Evolutionary conservation across 371 early-diverging fungal genomes (phyloP).

Genomic region (Batkoa obscura): DNA sequence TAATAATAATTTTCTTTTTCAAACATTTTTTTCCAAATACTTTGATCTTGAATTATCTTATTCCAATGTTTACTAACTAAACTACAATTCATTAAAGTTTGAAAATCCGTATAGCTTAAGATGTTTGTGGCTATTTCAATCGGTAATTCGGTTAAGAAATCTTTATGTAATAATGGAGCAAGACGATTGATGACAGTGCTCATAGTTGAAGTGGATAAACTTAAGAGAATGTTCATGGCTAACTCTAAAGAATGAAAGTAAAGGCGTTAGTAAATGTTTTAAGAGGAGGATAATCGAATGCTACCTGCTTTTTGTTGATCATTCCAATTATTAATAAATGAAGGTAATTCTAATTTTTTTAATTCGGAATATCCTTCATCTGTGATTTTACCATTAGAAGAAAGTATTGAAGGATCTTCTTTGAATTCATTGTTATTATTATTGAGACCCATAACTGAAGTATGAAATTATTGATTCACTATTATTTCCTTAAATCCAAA

Average conservation of each 20-base stretch:
- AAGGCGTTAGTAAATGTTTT: not conserved
- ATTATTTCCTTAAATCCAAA: no score
- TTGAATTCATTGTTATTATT: no score
- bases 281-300: no score
- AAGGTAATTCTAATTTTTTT: slow-evolving; percentile 22
- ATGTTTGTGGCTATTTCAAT: slow-evolving; percentile 41
- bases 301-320: no score
- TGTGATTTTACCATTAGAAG: not conserved
- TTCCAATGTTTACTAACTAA: slow-evolving; percentile 43
- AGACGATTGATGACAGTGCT: slow-evolving; percentile 29
- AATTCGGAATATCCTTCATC: slow-evolving; percentile 12
- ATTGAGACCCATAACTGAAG: no score
- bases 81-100: slow-evolving; percentile 21
- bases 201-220: slow-evolving; percentile 32
- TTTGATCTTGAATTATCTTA: slow-evolving; percentile 28
- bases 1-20: slow-evolving; percentile 23
- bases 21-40: slow-evolving; percentile 43
- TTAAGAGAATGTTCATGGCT: slow-evolving; percentile 38
- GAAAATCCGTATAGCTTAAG: slow-evolving; percentile 25
- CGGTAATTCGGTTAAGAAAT: slow-evolving; percentile 38
- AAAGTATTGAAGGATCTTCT: no score
- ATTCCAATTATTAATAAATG: slow-evolving; percentile 7
- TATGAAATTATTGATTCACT: no score
- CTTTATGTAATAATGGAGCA: slow-evolving; percentile 35
- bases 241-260: slow-evolving; percentile 22